phyloP scores from a whole-genome alignment of 169 alveolate species.

The Theileria parva region DNA sequence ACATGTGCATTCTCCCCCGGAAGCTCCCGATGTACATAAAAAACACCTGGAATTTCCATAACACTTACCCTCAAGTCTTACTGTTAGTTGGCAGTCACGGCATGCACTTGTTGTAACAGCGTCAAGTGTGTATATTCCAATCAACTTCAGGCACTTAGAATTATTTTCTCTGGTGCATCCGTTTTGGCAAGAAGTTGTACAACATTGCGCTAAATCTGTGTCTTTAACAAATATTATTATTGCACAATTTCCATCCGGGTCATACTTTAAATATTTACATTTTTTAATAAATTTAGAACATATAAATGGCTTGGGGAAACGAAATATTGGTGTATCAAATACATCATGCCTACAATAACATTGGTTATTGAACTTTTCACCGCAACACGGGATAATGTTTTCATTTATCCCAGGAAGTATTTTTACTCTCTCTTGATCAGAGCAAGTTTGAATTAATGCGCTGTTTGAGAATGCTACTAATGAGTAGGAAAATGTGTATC shows the following conservation, averaged over 20 bases:
- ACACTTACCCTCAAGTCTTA: slow-evolving; percentile 25
- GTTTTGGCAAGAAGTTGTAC: too few species aligned
- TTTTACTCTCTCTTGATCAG: background rate
- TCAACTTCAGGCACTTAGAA: background rate
- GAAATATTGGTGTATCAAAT: background rate
- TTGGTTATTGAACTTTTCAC: background rate
- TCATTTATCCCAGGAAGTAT: too few species aligned
- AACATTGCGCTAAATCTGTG: too few species aligned
- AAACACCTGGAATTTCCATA: background rate
- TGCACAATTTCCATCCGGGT: background rate
- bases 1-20: background rate
- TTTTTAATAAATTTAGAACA: background rate
- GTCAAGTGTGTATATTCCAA: slow-evolving; percentile 10
- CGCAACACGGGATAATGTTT: background rate
- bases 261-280: background rate
- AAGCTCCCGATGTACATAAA: background rate
- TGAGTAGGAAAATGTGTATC: slow-evolving; percentile 8
- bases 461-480: slow-evolving; percentile 12
- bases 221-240: background rate
- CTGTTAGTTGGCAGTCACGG: slow-evolving; percentile 34
- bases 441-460: slow-evolving; percentile 15
- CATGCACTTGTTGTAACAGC: slow-evolving; percentile 26
- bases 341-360: background rate
- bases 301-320: background rate
- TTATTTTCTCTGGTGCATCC: background rate